Conservation (phyloP, 768 basidiomycete genomes). For the Xerocomus brunneocitrinus region DNA sequence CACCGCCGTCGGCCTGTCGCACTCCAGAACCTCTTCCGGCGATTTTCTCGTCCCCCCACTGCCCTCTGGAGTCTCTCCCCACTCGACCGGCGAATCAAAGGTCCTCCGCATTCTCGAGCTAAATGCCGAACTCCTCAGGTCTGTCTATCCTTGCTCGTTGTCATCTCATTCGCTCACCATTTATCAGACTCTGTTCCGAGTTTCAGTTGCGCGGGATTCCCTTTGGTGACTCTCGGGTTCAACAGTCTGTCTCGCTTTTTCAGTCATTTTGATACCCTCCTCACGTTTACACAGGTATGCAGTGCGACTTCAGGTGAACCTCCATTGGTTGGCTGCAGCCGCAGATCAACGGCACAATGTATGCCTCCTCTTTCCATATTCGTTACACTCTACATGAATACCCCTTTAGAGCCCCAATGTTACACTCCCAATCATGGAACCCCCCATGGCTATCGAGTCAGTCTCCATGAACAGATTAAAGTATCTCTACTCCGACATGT, state of each 20-base stretch:
- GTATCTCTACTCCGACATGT: conserved; percentile 59
- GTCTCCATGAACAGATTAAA: conserved; percentile 55
- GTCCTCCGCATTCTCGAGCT: conserved; percentile 60
- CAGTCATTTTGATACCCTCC: conserved; percentile 4
- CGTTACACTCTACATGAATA: conserved; percentile 4
- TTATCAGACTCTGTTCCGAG: conserved; percentile 53
- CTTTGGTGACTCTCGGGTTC: conserved; percentile 45
- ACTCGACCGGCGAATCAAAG: conserved; percentile 33
- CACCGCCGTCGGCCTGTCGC: conserved; percentile 19
- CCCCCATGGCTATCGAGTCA: conserved; percentile 49
- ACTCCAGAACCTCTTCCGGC: conserved; percentile 25
- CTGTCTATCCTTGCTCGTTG: conserved; percentile 14
- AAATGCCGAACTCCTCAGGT: conserved; percentile 70
- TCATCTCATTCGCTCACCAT: conserved; percentile 3
- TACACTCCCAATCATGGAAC: conserved; percentile 54
- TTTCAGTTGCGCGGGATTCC: conserved; percentile 52
- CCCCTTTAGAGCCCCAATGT: conserved; percentile 30
- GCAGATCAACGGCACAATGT: conserved; percentile 56
- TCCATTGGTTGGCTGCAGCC: conserved; percentile 66
- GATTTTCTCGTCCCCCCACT: conserved; percentile 29
- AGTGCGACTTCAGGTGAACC: conserved; percentile 60
- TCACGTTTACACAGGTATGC: conserved; percentile 45
- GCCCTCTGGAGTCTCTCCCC: conserved; percentile 21
- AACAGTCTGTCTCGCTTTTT: conserved; percentile 44
- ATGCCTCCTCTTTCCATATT: conserved; percentile 21